A percentile compares a stretch with the other conserved stretches of the same genome.
Evolutionary conservation across 1,284 basidiomycete genomes (phyloP).

Genomic region (Vanrija sp.): DNA sequence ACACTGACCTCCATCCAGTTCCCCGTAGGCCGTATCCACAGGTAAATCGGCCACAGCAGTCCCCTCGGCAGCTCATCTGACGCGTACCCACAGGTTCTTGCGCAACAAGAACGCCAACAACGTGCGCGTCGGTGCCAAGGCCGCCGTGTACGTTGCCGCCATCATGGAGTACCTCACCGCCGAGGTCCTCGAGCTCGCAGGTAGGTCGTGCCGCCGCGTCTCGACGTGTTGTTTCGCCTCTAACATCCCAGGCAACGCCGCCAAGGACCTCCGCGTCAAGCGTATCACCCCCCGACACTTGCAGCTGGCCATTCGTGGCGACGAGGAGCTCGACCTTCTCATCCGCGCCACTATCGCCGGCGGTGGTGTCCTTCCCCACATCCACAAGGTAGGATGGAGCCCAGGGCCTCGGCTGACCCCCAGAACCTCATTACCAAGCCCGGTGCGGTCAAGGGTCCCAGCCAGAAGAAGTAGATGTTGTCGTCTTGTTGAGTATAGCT

Average conservation of each 20-base stretch:
- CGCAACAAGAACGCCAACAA: conserved; percentile 91
- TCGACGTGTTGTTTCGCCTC: background rate
- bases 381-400: conserved; percentile 66
- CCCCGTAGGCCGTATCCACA: conserved; percentile 47
- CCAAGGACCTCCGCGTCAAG: conserved; percentile 92
- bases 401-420: background rate
- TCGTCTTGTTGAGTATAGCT: background rate
- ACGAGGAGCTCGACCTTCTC: conserved; percentile 62
- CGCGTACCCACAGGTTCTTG: conserved; percentile 63
- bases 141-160: conserved; percentile 50
- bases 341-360: conserved; percentile 60
- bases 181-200: conserved; percentile 52
- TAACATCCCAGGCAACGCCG: conserved; percentile 72
- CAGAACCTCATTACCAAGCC: conserved; percentile 33
- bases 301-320: conserved; percentile 75
- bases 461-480: conserved; percentile 18
- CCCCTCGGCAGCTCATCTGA: background rate
- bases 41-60: conserved; percentile 13
- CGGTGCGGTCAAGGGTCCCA: conserved; percentile 11
- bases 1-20: conserved; percentile 24
- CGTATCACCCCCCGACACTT: conserved; percentile 86
- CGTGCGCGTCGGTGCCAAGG: conserved; percentile 55
- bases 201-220: conserved; percentile 23
- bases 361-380: conserved; percentile 91
- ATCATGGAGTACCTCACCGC: conserved; percentile 52